A percentile compares a stretch with the other conserved stretches of the same genome.
phyloP scores from a whole-genome alignment of 345 rosid genomes.

The Salix dunnii region DNA sequence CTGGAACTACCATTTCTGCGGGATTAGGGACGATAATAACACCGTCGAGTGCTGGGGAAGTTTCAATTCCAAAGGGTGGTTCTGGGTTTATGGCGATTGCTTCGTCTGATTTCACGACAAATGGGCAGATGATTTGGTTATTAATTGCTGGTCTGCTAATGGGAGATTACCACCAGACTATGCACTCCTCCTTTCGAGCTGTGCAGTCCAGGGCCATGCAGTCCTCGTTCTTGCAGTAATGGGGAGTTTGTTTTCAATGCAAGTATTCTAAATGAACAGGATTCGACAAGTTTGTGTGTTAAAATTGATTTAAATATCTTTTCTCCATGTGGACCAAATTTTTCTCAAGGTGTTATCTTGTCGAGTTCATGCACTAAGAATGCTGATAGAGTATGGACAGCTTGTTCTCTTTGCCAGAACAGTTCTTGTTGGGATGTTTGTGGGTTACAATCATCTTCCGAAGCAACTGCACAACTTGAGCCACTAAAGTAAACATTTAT shows the following conservation, averaged over 20 bases:
- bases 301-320: conserved; percentile 68
- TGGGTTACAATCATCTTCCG: conserved; percentile 40
- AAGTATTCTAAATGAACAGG: conserved; percentile 69
- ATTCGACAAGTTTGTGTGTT: conserved; percentile 64
- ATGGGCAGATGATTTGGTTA: conserved; percentile 89
- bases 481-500: too few relatives aligned
- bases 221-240: conserved; percentile 46
- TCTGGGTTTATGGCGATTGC: conserved; percentile 83
- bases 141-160: conserved; percentile 74
- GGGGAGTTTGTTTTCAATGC: conserved; percentile 79
- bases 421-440: conserved; percentile 70
- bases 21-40: conserved; percentile 74
- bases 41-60: conserved; percentile 87
- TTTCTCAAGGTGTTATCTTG: conserved; percentile 67
- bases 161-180: conserved; percentile 43
- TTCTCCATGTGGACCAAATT: conserved; percentile 70
- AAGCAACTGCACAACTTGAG: conserved; percentile 47
- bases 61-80: conserved; percentile 54
- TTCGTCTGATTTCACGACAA: conserved; percentile 69
- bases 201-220: conserved; percentile 83
- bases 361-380: conserved; percentile 66
- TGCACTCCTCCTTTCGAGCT: conserved; percentile 79
- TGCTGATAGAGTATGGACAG: conserved; percentile 69
- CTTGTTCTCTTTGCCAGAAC: conserved; percentile 94
- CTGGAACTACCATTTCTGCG: conserved; percentile 83